Percentiles rank a stretch among this genome's conserved stretches.
phyloP scores from a whole-genome alignment of 2,329 filamentous ascomycete genomes.

The Alternaria incomplexa region DNA sequence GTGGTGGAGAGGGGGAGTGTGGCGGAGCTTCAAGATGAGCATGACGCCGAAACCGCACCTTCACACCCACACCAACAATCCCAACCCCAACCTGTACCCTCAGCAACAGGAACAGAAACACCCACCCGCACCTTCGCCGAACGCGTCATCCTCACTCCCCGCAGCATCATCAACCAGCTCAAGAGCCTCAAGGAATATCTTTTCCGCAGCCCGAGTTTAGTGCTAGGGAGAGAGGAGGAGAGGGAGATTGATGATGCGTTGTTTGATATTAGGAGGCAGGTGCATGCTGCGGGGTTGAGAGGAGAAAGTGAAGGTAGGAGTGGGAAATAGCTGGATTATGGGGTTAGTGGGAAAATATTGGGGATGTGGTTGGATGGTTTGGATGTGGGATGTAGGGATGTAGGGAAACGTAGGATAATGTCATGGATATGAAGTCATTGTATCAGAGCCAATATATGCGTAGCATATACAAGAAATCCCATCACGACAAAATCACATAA shows the following conservation, averaged over 20 bases:
- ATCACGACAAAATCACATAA: background rate
- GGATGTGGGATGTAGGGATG: background rate
- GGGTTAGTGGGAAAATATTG: background rate
- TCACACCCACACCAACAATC: background rate
- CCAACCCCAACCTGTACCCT: background rate
- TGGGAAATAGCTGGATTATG: background rate
- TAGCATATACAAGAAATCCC: fast-evolving
- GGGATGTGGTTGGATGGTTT: background rate
- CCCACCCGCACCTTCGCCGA: slow-evolving; percentile 39
- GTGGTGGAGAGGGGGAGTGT: background rate
- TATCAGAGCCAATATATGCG: background rate
- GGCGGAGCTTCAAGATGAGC: background rate
- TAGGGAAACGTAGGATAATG: background rate
- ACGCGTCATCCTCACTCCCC: slow-evolving; percentile 49
- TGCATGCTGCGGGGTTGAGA: slow-evolving; percentile 73
- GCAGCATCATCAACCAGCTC: slow-evolving; percentile 58
- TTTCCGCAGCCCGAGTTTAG: slow-evolving; percentile 56
- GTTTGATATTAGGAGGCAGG: slow-evolving; percentile 76
- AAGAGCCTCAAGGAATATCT: slow-evolving; percentile 61
- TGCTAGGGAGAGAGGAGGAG: slow-evolving; percentile 69
- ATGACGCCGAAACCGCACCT: too few relatives aligned
- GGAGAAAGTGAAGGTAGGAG: slow-evolving; percentile 4
- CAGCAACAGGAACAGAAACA: slow-evolving; percentile 13
- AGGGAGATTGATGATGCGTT: slow-evolving; percentile 77
- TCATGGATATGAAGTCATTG: background rate